Conservation (phyloP, 2,329 filamentous ascomycete species). For the Claviceps purpurea region DNA sequence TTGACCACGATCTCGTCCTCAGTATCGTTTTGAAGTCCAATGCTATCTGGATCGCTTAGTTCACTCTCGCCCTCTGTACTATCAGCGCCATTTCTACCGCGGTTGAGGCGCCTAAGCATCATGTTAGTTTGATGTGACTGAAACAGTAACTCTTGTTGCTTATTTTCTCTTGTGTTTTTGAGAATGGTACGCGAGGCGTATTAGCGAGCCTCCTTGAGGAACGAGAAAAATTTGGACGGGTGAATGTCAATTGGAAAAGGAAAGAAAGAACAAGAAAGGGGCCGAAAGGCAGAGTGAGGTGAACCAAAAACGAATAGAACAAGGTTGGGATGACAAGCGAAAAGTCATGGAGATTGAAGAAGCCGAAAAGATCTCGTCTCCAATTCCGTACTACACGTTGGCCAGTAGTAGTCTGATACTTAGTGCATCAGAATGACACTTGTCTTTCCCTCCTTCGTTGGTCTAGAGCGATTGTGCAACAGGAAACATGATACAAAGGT, state of each 20-base stretch:
- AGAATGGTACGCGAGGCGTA: background rate
- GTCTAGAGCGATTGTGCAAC: background rate
- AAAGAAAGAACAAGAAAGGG: background rate
- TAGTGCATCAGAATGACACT: conserved; percentile 1
- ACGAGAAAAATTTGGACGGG: background rate
- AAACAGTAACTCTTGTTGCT: background rate
- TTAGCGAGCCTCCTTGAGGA: background rate
- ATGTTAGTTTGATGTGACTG: conserved; percentile 12
- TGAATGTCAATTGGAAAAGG: background rate
- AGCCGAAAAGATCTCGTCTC: background rate
- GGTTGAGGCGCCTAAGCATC: conserved; percentile 15
- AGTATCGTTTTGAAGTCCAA: conserved; percentile 23
- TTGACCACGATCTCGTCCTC: conserved; percentile 42
- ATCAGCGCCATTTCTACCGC: conserved; percentile 18
- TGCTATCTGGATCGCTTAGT: conserved; percentile 28
- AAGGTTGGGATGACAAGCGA: background rate
- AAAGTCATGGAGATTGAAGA: background rate
- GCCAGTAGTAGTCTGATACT: background rate
- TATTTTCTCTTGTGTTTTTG: background rate
- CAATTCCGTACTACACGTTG: background rate
- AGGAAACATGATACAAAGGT: background rate
- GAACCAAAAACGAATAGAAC: background rate
- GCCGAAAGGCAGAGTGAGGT: no score
- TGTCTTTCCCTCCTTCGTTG: background rate
- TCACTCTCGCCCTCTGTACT: conserved; percentile 28